These are phyloP conservation scores for Phyllostachys edulis DNA, from an alignment of 176 grass and related monocot species.

Conservation along the genomic window DNA sequence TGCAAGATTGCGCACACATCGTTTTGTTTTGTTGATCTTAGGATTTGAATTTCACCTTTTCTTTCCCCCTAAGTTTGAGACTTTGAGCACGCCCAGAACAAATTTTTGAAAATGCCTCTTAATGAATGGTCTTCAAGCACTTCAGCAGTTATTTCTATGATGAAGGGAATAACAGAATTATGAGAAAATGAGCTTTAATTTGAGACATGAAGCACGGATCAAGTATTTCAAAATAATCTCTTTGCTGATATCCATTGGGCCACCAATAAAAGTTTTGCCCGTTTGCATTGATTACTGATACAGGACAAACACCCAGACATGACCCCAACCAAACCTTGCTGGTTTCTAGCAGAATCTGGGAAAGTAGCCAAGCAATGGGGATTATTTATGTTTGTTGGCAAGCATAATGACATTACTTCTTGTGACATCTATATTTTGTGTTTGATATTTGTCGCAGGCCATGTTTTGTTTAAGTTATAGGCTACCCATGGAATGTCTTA, in stretches of 20 bases:
- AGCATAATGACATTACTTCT: neutral
- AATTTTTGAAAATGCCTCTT: neutral
- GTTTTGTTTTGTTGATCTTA: neutral
- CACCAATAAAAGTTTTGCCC: neutral
- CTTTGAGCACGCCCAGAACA: neutral
- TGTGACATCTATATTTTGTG: neutral
- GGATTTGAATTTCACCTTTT: neutral
- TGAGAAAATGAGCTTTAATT: neutral
- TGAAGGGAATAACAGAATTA: neutral
- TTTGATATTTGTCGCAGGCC: slow-evolving; percentile 52
- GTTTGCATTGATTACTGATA: neutral
- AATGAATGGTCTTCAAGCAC: neutral
- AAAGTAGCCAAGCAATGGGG: neutral
- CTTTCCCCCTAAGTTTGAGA: neutral
- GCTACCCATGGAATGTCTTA: slow-evolving; percentile 56
- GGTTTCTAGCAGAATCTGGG: neutral
- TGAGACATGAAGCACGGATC: neutral
- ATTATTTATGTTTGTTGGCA: neutral
- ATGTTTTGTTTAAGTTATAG: slow-evolving; percentile 97
- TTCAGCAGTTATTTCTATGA: neutral
- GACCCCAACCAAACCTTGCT: neutral
- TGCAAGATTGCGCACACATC: neutral
- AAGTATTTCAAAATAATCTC: neutral
- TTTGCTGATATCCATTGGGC: neutral
- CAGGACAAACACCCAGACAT: neutral